Evolutionary conservation across 2,329 filamentous ascomycete species (phyloP).

Genomic region (Colletotrichum somersetense): DNA sequence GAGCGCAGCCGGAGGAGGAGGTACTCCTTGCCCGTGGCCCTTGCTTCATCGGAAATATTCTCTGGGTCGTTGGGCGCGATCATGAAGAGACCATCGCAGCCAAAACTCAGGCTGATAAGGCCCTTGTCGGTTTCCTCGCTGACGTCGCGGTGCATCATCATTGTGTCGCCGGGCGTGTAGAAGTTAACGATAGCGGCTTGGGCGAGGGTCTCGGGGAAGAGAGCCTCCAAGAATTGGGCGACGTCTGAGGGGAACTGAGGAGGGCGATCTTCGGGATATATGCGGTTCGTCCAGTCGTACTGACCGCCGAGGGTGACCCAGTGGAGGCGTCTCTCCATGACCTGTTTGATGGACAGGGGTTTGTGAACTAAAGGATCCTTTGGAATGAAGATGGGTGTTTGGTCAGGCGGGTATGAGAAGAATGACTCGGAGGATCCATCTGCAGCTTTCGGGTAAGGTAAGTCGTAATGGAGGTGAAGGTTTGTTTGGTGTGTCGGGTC

Average conservation of each 20-base stretch:
- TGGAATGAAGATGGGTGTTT: slow-evolving; percentile 71
- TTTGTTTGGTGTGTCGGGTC: slow-evolving; percentile 86
- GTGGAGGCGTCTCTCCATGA: slow-evolving; percentile 84
- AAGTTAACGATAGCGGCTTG: slow-evolving; percentile 96
- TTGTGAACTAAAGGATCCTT: slow-evolving; percentile 82
- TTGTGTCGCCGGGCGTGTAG: slow-evolving; percentile 89
- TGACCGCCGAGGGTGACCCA: slow-evolving; percentile 97
- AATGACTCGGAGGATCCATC: slow-evolving; percentile 57
- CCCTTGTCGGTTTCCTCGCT: slow-evolving; percentile 85
- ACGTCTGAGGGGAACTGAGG: slow-evolving; percentile 83
- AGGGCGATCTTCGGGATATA: slow-evolving; percentile 77
- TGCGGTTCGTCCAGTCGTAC: slow-evolving; percentile 93
- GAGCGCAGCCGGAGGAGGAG: slow-evolving; percentile 78
- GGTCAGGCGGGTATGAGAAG: slow-evolving; percentile 64
- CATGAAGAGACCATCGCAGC: slow-evolving; percentile 91
- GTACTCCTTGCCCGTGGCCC: slow-evolving; percentile 57
- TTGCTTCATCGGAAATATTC: slow-evolving; percentile 44
- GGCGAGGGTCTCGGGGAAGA: slow-evolving; percentile 83
- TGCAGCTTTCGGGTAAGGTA: slow-evolving; percentile 66
- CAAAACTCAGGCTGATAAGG: slow-evolving; percentile 87
- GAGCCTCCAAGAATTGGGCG: slow-evolving; percentile 71
- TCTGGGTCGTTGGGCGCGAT: slow-evolving; percentile 70
- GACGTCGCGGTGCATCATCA: slow-evolving; percentile 94
- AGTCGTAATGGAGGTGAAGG: slow-evolving; percentile 83
- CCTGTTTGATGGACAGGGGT: slow-evolving; percentile 75